A percentile compares a stretch with the other conserved stretches of the same genome.
Conservation (phyloP, 768 basidiomycete species). For the Lactarius pseudohatsudake region DNA sequence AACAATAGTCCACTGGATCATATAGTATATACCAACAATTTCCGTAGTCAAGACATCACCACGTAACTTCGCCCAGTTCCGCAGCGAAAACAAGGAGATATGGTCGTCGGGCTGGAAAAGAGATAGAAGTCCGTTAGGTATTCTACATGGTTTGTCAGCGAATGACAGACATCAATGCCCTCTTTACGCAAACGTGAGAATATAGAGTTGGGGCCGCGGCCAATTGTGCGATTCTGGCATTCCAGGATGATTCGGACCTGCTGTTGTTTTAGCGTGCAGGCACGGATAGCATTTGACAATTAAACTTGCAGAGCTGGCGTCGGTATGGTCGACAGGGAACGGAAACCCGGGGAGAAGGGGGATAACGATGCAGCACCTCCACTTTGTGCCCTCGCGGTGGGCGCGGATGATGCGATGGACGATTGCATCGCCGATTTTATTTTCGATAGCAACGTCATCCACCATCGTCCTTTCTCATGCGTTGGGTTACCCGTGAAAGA, state of each 20-base stretch:
- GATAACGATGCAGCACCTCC: slow-evolving; percentile 92
- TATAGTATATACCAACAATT: slow-evolving; percentile 49
- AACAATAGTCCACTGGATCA: slow-evolving; percentile 13
- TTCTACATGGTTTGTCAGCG: slow-evolving; percentile 8
- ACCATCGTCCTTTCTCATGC: slow-evolving; percentile 62
- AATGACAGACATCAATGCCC: slow-evolving; percentile 73
- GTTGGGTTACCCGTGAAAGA: not conserved
- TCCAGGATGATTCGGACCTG: slow-evolving; percentile 93
- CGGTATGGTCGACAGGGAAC: slow-evolving; percentile 87
- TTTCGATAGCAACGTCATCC: slow-evolving; percentile 85
- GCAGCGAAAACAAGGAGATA: slow-evolving; percentile 84
- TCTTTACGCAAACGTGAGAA: slow-evolving; percentile 82
- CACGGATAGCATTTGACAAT: too few relatives aligned
- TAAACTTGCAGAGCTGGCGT: slow-evolving; percentile 80
- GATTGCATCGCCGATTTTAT: slow-evolving; percentile 91
- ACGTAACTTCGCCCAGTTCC: slow-evolving; percentile 92
- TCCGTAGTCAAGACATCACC: slow-evolving; percentile 85
- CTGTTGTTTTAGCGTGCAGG: slow-evolving; percentile 15
- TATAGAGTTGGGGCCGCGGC: slow-evolving; percentile 88
- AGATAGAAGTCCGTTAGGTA: slow-evolving; percentile 12
- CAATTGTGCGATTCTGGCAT: slow-evolving; percentile 89
- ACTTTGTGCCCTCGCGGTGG: slow-evolving; percentile 72
- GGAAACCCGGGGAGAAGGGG: slow-evolving; percentile 93
- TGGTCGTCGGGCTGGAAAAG: slow-evolving; percentile 82
- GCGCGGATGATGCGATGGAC: slow-evolving; percentile 90